These are phyloP conservation scores for Populus hybrid DNA, from an alignment of 441 rosid species.

Conservation along the genomic window DNA sequence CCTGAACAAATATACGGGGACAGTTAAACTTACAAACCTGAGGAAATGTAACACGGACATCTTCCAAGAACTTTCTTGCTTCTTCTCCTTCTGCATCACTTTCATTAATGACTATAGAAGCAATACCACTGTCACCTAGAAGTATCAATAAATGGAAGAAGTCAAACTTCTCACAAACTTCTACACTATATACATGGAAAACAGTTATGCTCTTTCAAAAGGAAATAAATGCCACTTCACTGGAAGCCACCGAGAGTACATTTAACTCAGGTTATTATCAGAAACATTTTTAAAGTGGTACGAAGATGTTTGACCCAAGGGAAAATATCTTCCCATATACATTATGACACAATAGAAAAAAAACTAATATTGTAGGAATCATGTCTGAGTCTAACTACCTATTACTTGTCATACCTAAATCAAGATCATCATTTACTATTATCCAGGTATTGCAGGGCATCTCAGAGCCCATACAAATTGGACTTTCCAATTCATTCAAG, in stretches of 20 bases:
- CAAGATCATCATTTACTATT: background rate
- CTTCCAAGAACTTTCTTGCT: conserved; percentile 81
- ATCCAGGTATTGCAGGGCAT: background rate
- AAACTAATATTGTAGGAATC: background rate
- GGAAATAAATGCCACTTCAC: background rate
- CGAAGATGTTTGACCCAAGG: background rate
- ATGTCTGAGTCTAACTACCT: background rate
- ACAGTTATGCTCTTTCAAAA: background rate
- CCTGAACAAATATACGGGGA: background rate
- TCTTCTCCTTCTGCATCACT: conserved; percentile 86
- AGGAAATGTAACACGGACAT: conserved; percentile 75
- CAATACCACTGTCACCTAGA: conserved; percentile 65
- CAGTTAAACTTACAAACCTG: conserved; percentile 49
- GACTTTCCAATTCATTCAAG: background rate
- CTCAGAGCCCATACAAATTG: background rate
- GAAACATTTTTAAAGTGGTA: background rate
- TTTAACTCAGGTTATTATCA: background rate
- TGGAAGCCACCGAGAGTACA: background rate
- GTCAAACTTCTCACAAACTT: conserved; percentile 2
- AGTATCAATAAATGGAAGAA: conserved; percentile 17
- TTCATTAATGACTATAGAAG: conserved; percentile 67
- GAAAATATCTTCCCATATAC: background rate
- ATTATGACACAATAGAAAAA: background rate
- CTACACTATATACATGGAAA: background rate
- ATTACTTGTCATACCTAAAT: background rate